Evolutionary conservation across 176 grass and related monocot genomes (phyloP).

Genomic region (Oryza nivara): DNA sequence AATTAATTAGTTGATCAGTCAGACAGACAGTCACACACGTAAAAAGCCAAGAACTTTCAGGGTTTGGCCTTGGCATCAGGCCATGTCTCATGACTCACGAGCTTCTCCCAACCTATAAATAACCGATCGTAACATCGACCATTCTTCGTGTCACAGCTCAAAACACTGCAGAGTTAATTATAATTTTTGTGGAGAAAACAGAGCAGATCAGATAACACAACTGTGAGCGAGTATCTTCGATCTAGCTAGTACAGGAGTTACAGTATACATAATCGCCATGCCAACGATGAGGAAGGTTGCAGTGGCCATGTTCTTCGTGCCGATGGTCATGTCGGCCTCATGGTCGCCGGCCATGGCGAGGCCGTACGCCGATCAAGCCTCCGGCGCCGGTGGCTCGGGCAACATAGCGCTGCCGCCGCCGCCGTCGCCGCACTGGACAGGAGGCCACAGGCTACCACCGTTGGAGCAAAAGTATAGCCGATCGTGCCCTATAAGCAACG

Average conservation of each 20-base stretch:
- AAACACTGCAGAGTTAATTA: not conserved
- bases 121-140: not conserved
- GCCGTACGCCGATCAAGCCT: conserved; percentile 46
- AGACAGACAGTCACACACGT: conserved; percentile 4
- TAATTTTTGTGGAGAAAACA: not conserved
- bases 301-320: conserved; percentile 16
- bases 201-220: not conserved
- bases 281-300: not conserved
- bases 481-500: not conserved
- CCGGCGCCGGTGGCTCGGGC: conserved; percentile 47
- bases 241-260: not conserved
- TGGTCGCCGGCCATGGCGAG: conserved; percentile 43
- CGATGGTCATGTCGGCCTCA: not conserved
- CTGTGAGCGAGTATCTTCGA: not conserved
- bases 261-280: not conserved
- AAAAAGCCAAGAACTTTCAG: not conserved
- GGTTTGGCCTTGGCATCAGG: too few species aligned
- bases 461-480: not conserved
- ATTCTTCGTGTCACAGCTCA: not conserved
- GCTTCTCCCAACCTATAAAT: not conserved
- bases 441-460: not conserved
- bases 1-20: not conserved
- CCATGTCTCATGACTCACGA: not conserved
- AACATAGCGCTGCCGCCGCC: conserved; percentile 29
- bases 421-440: not conserved